phyloP scores from a whole-genome alignment of 768 basidiomycete genomes.

The Artomyces pyxidatus region DNA sequence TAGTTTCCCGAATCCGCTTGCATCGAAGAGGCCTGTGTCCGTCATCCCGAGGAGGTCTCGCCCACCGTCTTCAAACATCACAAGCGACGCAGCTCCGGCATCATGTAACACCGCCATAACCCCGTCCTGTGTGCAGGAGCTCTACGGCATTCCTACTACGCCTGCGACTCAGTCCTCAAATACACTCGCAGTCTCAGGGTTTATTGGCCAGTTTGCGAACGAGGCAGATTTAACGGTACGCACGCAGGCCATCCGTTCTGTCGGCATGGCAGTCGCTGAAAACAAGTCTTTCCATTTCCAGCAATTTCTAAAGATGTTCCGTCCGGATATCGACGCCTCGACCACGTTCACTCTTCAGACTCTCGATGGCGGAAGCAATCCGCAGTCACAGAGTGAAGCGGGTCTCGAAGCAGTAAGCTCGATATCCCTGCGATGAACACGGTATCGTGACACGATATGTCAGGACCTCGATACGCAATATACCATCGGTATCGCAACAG shows the following conservation, averaged over 20 bases:
- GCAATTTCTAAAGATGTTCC: constrained; percentile 5
- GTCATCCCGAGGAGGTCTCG: too few species aligned
- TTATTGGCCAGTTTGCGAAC: constrained; percentile 14
- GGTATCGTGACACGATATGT: neutral
- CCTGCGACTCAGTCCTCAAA: constrained; percentile 6
- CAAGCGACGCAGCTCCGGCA: neutral
- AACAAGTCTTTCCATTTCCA: neutral
- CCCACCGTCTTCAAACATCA: too few species aligned
- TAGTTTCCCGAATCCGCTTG: too few species aligned
- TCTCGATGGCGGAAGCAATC: constrained; percentile 15
- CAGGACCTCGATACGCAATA: constrained; percentile 18
- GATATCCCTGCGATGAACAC: too few species aligned
- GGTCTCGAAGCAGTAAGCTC: constrained; percentile 16
- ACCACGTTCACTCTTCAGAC: constrained; percentile 13
- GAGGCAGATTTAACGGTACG: constrained; percentile 8
- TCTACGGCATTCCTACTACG: constrained; percentile 17
- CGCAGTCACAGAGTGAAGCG: constrained; percentile 5
- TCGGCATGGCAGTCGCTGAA: neutral
- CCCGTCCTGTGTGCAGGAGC: constrained; percentile 15
- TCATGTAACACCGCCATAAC: constrained; percentile 7
- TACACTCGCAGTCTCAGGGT: constrained; percentile 14
- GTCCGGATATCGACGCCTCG: constrained; percentile 5
- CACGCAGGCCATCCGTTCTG: neutral
- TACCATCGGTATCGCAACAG: constrained; percentile 14
- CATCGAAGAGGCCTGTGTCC: too few species aligned